Base-by-base conservation (phyloP, 2,329 filamentous ascomycete species). In the Didymella pomorum region DNA sequence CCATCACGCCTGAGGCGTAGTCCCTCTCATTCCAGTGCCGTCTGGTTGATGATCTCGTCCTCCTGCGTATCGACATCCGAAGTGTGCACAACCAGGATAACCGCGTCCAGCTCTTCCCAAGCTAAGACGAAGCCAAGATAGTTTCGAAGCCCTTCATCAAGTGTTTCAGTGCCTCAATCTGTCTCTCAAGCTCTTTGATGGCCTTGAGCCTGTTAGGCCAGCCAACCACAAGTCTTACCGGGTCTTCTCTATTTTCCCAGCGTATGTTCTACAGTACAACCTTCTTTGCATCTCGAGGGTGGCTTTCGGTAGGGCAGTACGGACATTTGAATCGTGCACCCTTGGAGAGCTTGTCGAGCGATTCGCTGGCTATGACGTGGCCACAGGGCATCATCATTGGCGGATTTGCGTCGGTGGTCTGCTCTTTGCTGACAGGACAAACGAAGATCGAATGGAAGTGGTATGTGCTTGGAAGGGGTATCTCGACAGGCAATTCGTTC, bases 311-410 rank as follows among this genome's bases (percentile, higher is more conserved):
- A 0, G 95, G 95, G 73, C 95, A 99, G 74, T 99, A 99, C 0
- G 95, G 95, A 71, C 95, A 99, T 77, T 99, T 99, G 83, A 96
- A 96, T 59, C 89, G 82, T 41, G 82, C 85, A 0, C 89, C 89
- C 78, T 96, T 96, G 53, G 88, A 88, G 41, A 98, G 83, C 71
- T 88, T 88, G 60, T 90, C 86, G 49, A 99, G 80, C 31, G 89
- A 93, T 71, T 97, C 93, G 64, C 88, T 86, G 18, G 93, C 93
- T 59, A 99, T 89, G 51, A 97, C 94, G 79, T 99, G 95, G 6
- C 95, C 94, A 72, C 95, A 99, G 0, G 92, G 91, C 72, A 99
- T 88, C 86, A 97, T 95, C 90, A 98, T 96, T 2, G 95, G 93
- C 11, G 95, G 95, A 75, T 99, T 99, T 23, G 84, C 80, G 71